These are phyloP conservation scores for Camellia sinensis DNA, from an alignment of 148 eudicot species.

Conservation along the genomic window DNA sequence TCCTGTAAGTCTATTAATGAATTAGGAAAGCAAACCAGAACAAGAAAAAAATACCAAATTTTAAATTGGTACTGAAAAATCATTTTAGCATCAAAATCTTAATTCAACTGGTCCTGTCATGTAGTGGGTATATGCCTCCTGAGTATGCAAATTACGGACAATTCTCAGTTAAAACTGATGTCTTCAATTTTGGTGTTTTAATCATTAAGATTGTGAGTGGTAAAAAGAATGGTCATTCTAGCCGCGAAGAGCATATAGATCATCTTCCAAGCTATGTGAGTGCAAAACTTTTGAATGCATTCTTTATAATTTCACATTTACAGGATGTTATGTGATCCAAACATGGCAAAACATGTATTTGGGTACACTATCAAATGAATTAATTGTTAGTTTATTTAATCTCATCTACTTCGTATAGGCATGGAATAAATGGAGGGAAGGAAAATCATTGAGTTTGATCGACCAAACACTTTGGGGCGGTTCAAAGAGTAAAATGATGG, in stretches of 20 bases:
- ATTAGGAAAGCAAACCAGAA: too few species aligned
- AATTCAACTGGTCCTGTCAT: background rate
- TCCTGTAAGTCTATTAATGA: too few species aligned
- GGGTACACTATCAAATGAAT: background rate
- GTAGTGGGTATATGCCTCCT: conserved; percentile 51
- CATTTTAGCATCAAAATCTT: background rate
- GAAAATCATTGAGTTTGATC: background rate
- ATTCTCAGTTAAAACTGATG: conserved; percentile 42
- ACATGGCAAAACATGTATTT: too few species aligned
- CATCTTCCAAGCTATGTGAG: conserved; percentile 42
- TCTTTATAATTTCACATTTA: too few species aligned
- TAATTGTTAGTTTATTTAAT: background rate
- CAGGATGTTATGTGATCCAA: too few species aligned
- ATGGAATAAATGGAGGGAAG: conserved; percentile 19
- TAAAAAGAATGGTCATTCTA: conserved; percentile 22
- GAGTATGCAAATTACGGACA: conserved; percentile 36
- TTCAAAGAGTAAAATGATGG: background rate
- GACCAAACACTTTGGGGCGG: background rate
- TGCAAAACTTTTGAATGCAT: background rate
- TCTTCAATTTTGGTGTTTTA: conserved; percentile 43
- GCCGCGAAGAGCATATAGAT: background rate
- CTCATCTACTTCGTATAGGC: conserved; percentile 9
- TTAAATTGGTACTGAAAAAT: background rate
- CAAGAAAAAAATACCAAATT: too few species aligned
- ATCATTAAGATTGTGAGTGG: conserved; percentile 47